A percentile compares a stretch with the other conserved stretches of the same genome.
phyloP scores from a whole-genome alignment of 2,329 filamentous ascomycete species.

The Ceratocystis alfenasii region DNA sequence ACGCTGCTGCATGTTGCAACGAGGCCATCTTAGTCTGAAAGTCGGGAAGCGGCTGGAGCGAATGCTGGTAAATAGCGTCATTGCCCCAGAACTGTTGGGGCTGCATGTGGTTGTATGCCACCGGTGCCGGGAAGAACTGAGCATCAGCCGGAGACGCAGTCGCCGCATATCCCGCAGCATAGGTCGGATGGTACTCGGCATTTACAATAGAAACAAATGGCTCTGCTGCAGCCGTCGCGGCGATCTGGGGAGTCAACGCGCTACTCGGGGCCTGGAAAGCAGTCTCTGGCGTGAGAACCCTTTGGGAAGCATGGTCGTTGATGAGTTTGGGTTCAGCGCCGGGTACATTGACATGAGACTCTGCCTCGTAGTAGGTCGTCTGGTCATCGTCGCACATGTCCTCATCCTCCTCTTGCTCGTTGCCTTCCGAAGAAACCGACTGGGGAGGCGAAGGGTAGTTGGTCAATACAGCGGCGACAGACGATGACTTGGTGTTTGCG shows the following conservation, averaged over 20 bases:
- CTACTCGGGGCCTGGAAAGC: background rate
- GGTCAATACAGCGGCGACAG: background rate
- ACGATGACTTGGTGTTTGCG: background rate
- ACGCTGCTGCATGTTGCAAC: background rate
- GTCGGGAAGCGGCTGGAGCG: background rate
- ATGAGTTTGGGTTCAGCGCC: background rate
- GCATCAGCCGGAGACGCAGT: background rate
- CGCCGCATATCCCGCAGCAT: background rate
- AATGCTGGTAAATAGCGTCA: background rate
- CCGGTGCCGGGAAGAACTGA: background rate
- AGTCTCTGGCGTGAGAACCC: background rate
- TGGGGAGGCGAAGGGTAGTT: conserved; percentile 25
- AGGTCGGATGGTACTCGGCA: conserved; percentile 13
- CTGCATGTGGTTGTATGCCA: background rate
- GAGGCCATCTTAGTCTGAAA: conserved; percentile 3
- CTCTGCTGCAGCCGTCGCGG: background rate
- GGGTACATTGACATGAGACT: background rate
- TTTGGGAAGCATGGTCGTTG: too few relatives aligned
- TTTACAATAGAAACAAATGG: conserved; percentile 16
- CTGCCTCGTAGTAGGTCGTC: background rate
- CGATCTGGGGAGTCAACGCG: conserved; percentile 29
- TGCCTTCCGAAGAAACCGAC: conserved; percentile 25
- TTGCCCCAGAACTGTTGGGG: background rate
- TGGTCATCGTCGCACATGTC: background rate
- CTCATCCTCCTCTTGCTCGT: background rate